Evolutionary conservation across 306 rosid species (phyloP).

Genomic region (Trichosanthes truncata): DNA sequence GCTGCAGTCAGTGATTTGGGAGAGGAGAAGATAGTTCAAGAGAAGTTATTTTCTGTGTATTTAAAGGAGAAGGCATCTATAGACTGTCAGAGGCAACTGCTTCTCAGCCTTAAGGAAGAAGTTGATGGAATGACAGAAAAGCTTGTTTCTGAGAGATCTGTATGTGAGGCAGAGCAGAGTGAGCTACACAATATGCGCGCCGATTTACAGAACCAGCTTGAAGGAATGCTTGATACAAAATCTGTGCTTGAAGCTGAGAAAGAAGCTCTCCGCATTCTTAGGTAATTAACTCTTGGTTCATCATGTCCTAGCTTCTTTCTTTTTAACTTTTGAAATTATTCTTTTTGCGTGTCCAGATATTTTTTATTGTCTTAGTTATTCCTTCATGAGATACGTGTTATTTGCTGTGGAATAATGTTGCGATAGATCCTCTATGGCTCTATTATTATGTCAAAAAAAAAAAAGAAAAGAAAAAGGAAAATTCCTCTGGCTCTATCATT

Average conservation of each 20-base stretch:
- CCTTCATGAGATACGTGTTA: not conserved
- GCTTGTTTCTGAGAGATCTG: constrained; percentile 49
- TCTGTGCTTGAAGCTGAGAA: constrained; percentile 83
- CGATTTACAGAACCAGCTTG: constrained; percentile 53
- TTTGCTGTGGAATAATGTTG: not conserved
- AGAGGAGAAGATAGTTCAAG: constrained; percentile 49
- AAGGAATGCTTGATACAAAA: constrained; percentile 49
- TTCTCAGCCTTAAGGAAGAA: constrained; percentile 60
- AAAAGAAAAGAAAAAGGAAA: not conserved
- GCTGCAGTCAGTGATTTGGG: constrained; percentile 44
- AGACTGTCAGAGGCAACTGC: constrained; percentile 79
- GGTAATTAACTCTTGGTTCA: constrained; percentile 28
- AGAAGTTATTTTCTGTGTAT: constrained; percentile 34
- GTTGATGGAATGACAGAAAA: constrained; percentile 63
- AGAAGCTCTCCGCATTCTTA: constrained; percentile 81
- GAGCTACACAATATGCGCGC: constrained; percentile 31
- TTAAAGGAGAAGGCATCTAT: constrained; percentile 66
- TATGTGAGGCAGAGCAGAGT: constrained; percentile 48
- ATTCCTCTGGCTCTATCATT: not conserved
- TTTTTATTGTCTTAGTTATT: not conserved
- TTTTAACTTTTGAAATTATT: not conserved
- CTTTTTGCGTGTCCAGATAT: not conserved
- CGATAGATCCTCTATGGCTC: not conserved
- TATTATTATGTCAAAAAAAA: not conserved
- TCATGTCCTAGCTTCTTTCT: not conserved